Percentiles rank a stretch among this genome's conserved stretches.
Evolutionary conservation across 2,329 filamentous ascomycete species (phyloP).

Genomic region (Aureobasidium sp.): DNA sequence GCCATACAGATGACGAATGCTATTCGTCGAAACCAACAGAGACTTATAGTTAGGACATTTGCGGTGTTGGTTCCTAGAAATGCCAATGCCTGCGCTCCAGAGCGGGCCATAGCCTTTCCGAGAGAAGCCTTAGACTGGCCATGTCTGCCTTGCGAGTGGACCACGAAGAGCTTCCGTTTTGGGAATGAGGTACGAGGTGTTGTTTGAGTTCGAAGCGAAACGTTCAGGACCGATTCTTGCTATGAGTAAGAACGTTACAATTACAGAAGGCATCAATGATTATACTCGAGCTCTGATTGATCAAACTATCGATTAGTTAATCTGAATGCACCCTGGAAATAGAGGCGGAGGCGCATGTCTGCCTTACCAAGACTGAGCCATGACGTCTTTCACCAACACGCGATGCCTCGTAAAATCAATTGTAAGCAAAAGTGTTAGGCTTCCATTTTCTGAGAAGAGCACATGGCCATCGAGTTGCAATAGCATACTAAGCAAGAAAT

Average conservation of each 20-base stretch:
- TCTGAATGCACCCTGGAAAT: not conserved
- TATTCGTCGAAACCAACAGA: conserved; percentile 4
- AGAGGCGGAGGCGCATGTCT: conserved; percentile 5
- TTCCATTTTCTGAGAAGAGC: conserved; percentile 5
- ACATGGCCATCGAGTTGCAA: conserved; percentile 1
- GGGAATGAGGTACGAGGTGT: conserved; percentile 1
- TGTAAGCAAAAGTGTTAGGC: conserved; percentile 4
- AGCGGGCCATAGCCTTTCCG: not conserved
- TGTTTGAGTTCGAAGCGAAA: not conserved
- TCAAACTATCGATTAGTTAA: not conserved
- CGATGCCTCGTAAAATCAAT: not conserved
- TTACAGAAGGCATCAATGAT: not conserved
- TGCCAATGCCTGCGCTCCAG: conserved; percentile 4
- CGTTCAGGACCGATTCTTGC: not conserved
- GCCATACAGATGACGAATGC: conserved; percentile 3
- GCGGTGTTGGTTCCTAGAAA: conserved; percentile 9
- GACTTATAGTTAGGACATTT: conserved; percentile 1
- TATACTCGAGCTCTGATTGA: not conserved
- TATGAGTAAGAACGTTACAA: not conserved
- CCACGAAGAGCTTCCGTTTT: not conserved
- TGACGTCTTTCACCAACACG: conserved; percentile 6
- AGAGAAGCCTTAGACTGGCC: not conserved
- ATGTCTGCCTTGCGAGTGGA: conserved; percentile 2
- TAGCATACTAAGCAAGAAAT: not conserved
- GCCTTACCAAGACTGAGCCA: conserved; percentile 9